Evolutionary conservation across 768 basidiomycete species (phyloP).

Genomic region (Daedalea quercina): DNA sequence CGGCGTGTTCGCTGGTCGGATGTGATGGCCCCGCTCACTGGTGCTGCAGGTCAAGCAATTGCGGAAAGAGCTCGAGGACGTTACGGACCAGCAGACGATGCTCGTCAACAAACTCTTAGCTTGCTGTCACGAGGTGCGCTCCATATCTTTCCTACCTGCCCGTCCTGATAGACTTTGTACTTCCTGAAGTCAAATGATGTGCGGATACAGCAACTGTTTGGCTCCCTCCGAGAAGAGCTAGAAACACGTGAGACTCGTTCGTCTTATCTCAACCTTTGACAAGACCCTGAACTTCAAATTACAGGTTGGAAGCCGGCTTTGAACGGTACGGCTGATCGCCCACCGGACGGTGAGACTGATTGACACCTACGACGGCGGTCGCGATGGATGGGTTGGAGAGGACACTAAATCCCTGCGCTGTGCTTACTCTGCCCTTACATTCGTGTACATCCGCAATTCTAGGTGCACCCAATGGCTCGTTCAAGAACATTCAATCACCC

Average conservation of each 20-base stretch:
- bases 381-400: neutral
- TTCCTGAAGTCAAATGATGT: conserved; percentile 67
- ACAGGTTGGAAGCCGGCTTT: neutral
- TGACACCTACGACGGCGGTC: neutral
- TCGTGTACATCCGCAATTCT: neutral
- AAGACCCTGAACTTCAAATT: neutral
- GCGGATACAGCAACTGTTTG: conserved; percentile 73
- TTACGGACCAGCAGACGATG: conserved; percentile 69
- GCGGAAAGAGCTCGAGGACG: conserved; percentile 73
- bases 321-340: neutral
- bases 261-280: neutral
- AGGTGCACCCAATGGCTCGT: neutral
- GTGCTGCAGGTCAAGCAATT: conserved; percentile 52
- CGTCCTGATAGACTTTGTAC: conserved; percentile 4
- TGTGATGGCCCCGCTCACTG: neutral
- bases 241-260: conserved; percentile 45
- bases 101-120: conserved; percentile 79
- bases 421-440: neutral
- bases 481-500: too few relatives aligned
- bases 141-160: conserved; percentile 2
- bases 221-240: conserved; percentile 76
- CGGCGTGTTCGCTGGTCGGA: conserved; percentile 16
- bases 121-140: conserved; percentile 80
- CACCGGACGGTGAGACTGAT: conserved; percentile 1
- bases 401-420: neutral